phyloP scores from a whole-genome alignment of 1,139 yeast genomes.

The Geotrichum aggregatum region DNA sequence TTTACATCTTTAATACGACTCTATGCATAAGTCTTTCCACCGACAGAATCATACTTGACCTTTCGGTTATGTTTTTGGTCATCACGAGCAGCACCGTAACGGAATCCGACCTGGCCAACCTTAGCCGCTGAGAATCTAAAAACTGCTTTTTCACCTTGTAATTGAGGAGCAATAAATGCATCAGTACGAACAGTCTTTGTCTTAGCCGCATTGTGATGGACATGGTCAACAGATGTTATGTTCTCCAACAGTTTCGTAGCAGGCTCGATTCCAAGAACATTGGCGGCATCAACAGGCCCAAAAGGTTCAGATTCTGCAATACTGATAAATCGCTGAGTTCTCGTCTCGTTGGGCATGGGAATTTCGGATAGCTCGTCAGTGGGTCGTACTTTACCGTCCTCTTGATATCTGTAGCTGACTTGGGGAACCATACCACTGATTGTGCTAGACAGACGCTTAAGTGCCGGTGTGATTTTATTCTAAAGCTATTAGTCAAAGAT shows the following conservation, averaged over 20 bases:
- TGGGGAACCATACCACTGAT: slow-evolving; percentile 78
- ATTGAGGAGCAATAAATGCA: slow-evolving; percentile 32
- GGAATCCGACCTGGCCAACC: slow-evolving; percentile 80
- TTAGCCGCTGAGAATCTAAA: slow-evolving; percentile 73
- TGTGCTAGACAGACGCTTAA: slow-evolving; percentile 52
- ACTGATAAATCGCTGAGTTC: slow-evolving; percentile 77
- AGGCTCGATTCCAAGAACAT: slow-evolving; percentile 74
- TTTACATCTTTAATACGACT: background rate
- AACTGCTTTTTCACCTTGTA: slow-evolving; percentile 46
- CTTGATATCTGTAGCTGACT: slow-evolving; percentile 9
- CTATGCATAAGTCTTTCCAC: slow-evolving; percentile 45
- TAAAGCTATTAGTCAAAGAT: slow-evolving; percentile 28
- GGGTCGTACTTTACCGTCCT: slow-evolving; percentile 20
- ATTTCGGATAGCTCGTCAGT: slow-evolving; percentile 64
- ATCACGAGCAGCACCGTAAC: slow-evolving; percentile 88
- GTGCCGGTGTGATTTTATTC: slow-evolving; percentile 38
- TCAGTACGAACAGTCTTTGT: slow-evolving; percentile 35
- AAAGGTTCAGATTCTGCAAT: slow-evolving; percentile 96
- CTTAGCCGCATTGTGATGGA: slow-evolving; percentile 32
- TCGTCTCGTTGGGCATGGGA: slow-evolving; percentile 82
- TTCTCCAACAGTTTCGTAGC: slow-evolving; percentile 71
- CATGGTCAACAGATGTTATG: slow-evolving; percentile 56
- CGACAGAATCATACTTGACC: slow-evolving; percentile 69
- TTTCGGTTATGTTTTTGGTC: slow-evolving; percentile 83
- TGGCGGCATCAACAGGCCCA: slow-evolving; percentile 96